phyloP scores from a whole-genome alignment of 805 yeast species.

The Ogataea methanolica region DNA sequence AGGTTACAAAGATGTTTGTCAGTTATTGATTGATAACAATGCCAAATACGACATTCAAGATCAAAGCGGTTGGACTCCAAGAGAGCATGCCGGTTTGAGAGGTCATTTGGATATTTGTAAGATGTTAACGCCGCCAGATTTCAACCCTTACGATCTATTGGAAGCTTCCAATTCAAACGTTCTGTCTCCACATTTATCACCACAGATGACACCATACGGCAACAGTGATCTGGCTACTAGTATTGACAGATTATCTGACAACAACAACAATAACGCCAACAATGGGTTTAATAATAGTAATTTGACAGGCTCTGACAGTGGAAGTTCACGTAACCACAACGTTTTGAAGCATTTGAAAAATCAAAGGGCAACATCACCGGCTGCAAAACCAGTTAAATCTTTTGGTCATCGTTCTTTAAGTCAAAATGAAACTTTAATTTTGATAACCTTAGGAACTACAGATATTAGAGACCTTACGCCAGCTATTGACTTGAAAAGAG shows the following conservation, averaged over 20 bases:
- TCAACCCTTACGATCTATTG: slow-evolving; percentile 28
- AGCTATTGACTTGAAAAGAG: slow-evolving; percentile 65
- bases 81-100: slow-evolving; percentile 90
- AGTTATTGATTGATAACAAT: slow-evolving; percentile 46
- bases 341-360: slow-evolving; percentile 19
- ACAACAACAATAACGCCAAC: slow-evolving; percentile 2
- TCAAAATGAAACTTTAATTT: slow-evolving; percentile 60
- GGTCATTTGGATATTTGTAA: slow-evolving; percentile 77
- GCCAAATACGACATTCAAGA: slow-evolving; percentile 59
- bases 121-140: slow-evolving; percentile 48
- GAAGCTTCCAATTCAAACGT: slow-evolving; percentile 6
- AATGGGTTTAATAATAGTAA: not conserved
- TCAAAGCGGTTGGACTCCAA: slow-evolving; percentile 94
- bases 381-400: slow-evolving; percentile 63
- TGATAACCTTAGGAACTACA: slow-evolving; percentile 82
- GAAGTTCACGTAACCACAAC: slow-evolving; percentile 6
- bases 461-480: slow-evolving; percentile 57
- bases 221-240: slow-evolving; percentile 18
- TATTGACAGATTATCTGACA: slow-evolving; percentile 24
- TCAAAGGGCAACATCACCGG: slow-evolving; percentile 20
- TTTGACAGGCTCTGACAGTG: not conserved
- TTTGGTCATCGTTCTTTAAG: slow-evolving; percentile 79
- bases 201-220: slow-evolving; percentile 32
- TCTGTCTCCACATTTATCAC: slow-evolving; percentile 24
- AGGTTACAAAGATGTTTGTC: slow-evolving; percentile 59